Evolutionary conservation across 2,329 filamentous ascomycete species (phyloP).

Genomic region (Diplocarpon mali): DNA sequence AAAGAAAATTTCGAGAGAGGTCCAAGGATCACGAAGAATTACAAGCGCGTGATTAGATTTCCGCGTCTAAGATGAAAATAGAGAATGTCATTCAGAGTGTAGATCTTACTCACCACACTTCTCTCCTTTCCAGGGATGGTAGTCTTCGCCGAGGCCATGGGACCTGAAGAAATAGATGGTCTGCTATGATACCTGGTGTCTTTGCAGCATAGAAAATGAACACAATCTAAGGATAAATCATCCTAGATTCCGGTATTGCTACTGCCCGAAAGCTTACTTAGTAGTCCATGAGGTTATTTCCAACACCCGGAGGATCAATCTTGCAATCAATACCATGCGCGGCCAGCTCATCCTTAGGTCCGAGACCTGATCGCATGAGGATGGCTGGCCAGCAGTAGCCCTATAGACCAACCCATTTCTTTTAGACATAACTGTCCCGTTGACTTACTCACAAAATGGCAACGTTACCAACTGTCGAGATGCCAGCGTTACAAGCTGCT

Average conservation of each 20-base stretch:
- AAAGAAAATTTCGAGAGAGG: slow-evolving; percentile 40
- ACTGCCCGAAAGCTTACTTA: slow-evolving; percentile 27
- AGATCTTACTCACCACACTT: slow-evolving; percentile 34
- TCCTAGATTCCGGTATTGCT: background rate
- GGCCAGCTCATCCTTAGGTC: slow-evolving; percentile 31
- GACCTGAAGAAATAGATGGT: slow-evolving; percentile 45
- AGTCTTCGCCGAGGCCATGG: slow-evolving; percentile 38
- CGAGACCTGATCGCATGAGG: slow-evolving; percentile 36
- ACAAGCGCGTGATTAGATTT: no score
- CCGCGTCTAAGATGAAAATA: no score
- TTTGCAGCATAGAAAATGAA: slow-evolving; percentile 52
- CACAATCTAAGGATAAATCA: slow-evolving; percentile 32
- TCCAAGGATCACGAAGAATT: no score
- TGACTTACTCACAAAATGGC: no score
- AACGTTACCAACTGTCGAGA: background rate
- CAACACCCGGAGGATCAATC: slow-evolving; percentile 49
- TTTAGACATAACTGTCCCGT: no score
- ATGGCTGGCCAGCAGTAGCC: slow-evolving; percentile 37
- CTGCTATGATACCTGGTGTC: slow-evolving; percentile 40
- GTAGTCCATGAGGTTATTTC: slow-evolving; percentile 49
- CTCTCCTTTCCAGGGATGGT: slow-evolving; percentile 44
- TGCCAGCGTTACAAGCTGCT: background rate
- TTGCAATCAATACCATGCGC: slow-evolving; percentile 39
- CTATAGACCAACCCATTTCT: no score
- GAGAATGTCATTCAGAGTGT: no score